These are phyloP conservation scores for Thalia dealbata DNA, from an alignment of 176 grass and related monocot species.

Conservation along the genomic window DNA sequence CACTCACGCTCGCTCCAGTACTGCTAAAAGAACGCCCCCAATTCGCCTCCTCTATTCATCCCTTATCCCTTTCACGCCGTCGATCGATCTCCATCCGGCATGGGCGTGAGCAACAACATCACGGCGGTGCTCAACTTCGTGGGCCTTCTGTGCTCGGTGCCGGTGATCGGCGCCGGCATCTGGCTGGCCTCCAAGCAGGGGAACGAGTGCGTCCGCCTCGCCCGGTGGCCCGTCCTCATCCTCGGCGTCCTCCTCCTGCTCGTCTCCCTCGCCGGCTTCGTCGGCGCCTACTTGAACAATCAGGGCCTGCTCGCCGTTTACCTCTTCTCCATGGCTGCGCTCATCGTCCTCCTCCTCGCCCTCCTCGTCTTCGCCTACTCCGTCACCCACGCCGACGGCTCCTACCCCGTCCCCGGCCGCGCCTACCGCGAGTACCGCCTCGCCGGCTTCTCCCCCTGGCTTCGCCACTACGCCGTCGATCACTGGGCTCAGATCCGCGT, in stretches of 20 bases:
- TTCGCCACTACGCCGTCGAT: constrained; percentile 35
- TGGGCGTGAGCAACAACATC: constrained; percentile 95
- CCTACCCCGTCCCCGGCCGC: constrained; percentile 33
- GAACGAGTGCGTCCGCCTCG: constrained; percentile 45
- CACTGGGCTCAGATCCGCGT: constrained; percentile 48
- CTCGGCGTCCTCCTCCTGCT: constrained; percentile 62
- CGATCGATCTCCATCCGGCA: neutral
- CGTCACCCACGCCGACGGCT: constrained; percentile 35
- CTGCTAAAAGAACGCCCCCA: neutral
- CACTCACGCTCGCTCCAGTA: no score
- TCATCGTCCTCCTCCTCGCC: constrained; percentile 56
- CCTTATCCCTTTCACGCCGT: no score
- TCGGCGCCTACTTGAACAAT: constrained; percentile 59
- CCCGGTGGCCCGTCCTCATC: constrained; percentile 44
- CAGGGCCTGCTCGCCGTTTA: constrained; percentile 74
- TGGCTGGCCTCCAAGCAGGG: constrained; percentile 67
- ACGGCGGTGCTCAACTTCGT: constrained; percentile 79
- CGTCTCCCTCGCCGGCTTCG: constrained; percentile 57
- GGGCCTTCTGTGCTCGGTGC: constrained; percentile 49
- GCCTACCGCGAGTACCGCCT: constrained; percentile 68
- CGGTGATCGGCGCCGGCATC: constrained; percentile 46
- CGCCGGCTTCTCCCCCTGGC: constrained; percentile 56
- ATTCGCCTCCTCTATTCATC: neutral
- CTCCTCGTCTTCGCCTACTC: constrained; percentile 71
- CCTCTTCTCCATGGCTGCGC: constrained; percentile 78